Evolutionary conservation across 495 filamentous ascomycete species (phyloP).

Genomic region (Penicillium canescens): DNA sequence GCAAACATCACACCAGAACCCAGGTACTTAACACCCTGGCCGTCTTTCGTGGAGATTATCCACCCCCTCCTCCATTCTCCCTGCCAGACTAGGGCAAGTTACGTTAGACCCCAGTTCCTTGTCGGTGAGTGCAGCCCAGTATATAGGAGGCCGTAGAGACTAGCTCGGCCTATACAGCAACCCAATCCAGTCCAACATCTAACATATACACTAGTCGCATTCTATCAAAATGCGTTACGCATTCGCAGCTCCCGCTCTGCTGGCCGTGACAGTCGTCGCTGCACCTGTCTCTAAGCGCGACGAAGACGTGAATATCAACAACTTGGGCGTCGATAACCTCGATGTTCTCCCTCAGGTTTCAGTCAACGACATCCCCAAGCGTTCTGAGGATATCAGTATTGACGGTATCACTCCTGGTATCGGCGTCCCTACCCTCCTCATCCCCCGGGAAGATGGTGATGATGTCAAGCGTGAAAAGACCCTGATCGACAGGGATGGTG

Average conservation of each 20-base stretch:
- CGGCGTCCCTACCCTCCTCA: neutral
- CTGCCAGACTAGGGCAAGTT: neutral
- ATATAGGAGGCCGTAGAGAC: too few relatives aligned
- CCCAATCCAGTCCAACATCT: neutral
- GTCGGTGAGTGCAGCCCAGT: too few relatives aligned
- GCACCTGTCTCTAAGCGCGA: neutral
- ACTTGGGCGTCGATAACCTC: neutral
- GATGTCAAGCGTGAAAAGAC: too few relatives aligned
- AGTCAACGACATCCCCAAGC: neutral
- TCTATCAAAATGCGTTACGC: slow-evolving; percentile 1
- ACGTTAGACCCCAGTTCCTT: too few relatives aligned
- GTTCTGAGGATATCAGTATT: neutral
- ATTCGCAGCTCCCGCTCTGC: neutral
- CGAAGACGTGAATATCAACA: neutral
- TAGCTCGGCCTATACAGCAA: too few relatives aligned
- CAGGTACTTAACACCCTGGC: neutral
- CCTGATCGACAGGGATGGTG: too few relatives aligned
- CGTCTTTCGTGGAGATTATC: neutral
- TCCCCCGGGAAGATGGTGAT: neutral
- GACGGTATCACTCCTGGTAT: neutral
- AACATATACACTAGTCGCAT: neutral
- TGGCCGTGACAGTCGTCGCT: neutral
- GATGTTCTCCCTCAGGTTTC: neutral
- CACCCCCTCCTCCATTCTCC: neutral
- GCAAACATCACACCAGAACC: neutral